Conservation (phyloP, 306 rosid genomes). For the Rubus parviflorus region DNA sequence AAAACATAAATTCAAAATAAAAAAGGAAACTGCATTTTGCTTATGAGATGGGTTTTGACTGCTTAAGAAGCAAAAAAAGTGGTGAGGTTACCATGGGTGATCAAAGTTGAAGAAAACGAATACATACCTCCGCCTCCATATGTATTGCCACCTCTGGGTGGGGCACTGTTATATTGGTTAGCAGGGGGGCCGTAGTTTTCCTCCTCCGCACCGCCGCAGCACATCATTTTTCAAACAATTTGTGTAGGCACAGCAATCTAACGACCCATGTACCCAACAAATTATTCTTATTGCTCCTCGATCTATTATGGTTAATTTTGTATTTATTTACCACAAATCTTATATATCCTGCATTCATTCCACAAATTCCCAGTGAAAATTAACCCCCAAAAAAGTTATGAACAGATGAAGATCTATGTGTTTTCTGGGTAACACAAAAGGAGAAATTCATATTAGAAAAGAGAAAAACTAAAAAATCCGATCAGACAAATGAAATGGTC, state of each 20-base stretch:
- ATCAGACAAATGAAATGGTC: too few relatives aligned
- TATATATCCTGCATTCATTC: not conserved
- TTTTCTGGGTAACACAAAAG: not conserved
- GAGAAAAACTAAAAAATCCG: too few relatives aligned
- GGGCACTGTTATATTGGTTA: conserved; percentile 50
- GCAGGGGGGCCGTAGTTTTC: conserved; percentile 67
- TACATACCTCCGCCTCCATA: conserved; percentile 56
- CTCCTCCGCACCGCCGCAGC: conserved; percentile 86
- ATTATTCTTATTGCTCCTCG: not conserved
- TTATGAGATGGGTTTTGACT: too few relatives aligned
- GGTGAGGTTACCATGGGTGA: too few relatives aligned
- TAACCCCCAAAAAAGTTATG: not conserved
- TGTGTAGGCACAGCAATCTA: conserved; percentile 38
- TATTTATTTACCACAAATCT: not conserved
- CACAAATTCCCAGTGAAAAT: not conserved
- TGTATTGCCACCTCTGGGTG: conserved; percentile 61
- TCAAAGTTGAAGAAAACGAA: not conserved
- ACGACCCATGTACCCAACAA: conserved; percentile 37
- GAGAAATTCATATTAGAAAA: conserved; percentile 1
- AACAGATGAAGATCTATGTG: not conserved
- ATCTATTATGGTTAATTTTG: not conserved
- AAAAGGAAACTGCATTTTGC: too few relatives aligned
- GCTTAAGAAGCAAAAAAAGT: too few relatives aligned
- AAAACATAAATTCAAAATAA: not conserved
- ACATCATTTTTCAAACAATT: conserved; percentile 58